Evolutionary conservation across 495 filamentous ascomycete species (phyloP), one percentile per base, ranked within the genome.

Genomic region (Articulospora tetracladia): DNA sequence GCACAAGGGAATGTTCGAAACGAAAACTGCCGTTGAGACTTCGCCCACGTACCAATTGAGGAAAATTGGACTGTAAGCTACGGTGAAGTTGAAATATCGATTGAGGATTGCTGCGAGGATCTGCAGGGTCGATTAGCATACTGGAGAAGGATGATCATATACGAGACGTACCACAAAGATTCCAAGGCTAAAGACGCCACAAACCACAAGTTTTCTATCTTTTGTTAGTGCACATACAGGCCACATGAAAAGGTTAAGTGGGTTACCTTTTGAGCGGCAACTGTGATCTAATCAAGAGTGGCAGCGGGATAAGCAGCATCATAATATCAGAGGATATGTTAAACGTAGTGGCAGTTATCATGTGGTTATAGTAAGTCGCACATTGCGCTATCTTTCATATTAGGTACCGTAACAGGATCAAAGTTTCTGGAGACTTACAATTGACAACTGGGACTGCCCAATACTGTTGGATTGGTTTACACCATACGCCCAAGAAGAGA

Each of bases 41-140:
- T 50, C 47, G 17, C 47, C 47, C 11, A 50, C 47, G 17, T 50
- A 50, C 47, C 47, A 50, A 50, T 50, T 50, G 19, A 50, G 25
- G 20, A 50, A 50, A 22, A 50, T 50, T 6, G n/a, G 20, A 50
- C 6, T 8, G 20, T 50, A 50, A 2, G 47, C 47, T 24, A 50
- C 20, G 3, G 47, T 50, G 47, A 50, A 50, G n/a, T 50, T 50
- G 23, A 50, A 50, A n/a, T 50, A 50, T 12, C 47, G 47, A n/a
- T 50, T 50, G 2, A 50, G 23, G 17, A 50, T n/a, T 24, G 47
- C 47, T 24, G 47, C 47, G 10, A 50, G 47, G n/a, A 50, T 50
- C 41, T 47, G 41, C 17, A 23, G 41, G 19, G 41, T 19, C 19
- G 7, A n/a, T 32, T n/a, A n/a, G n/a, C n/a, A n/a, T n/a, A n/a